Conservation (phyloP, 495 filamentous ascomycete genomes). For the Neurospora pannonica region DNA sequence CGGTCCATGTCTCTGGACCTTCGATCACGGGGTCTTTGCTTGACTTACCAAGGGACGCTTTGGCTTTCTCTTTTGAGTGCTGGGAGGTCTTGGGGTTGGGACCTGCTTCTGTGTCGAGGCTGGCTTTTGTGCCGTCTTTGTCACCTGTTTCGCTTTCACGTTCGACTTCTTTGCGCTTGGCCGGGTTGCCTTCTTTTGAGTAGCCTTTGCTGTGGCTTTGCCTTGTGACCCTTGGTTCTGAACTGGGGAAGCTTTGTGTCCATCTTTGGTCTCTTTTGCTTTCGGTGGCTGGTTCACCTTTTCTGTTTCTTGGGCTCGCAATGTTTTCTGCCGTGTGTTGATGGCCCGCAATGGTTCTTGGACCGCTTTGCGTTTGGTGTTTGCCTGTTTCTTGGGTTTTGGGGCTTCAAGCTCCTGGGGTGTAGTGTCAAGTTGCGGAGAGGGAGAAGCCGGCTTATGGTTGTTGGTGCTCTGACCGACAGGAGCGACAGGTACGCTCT, state of each 20-base stretch:
- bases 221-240: not conserved
- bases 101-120: not conserved
- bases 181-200: not conserved
- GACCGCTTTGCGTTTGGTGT: not conserved
- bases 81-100: not conserved
- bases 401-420: not conserved
- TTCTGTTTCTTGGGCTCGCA: not conserved
- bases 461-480: not conserved
- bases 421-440: not conserved
- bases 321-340: not conserved
- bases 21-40: not conserved
- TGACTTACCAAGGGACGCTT: conserved; percentile 14
- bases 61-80: conserved; percentile 8
- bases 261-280: not conserved
- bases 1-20: not conserved
- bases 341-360: not conserved
- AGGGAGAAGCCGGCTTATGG: not conserved
- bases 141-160: not conserved
- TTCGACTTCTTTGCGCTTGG: not conserved
- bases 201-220: not conserved
- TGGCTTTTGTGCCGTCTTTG: not conserved
- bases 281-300: not conserved
- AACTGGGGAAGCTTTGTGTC: not conserved
- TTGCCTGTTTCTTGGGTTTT: not conserved
- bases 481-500: not conserved